Base-by-base conservation (phyloP, 169 alveolate genomes). In the Theileria orientalis region DNA sequence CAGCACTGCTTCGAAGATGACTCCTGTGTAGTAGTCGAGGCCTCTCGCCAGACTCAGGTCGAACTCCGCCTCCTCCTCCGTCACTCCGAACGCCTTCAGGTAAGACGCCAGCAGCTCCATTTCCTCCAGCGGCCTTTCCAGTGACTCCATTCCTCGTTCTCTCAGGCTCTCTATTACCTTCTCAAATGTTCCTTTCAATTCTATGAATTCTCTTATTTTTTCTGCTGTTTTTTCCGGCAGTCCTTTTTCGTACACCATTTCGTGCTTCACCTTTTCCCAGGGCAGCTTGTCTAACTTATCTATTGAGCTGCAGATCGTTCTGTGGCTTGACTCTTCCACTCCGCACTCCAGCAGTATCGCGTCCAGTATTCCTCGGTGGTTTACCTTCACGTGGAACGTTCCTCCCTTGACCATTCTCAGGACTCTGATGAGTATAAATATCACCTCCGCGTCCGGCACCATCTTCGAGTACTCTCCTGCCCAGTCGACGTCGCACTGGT, bases 401-500 rank as follows among this genome's bases (percentile, higher is more conserved):
- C 96, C 98, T 16, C 83, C 75, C 56, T 74, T 76, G 9, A 96
- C 90, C 19, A 72, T 49, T 21, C 84, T 73, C 66, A 97, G 85
- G 14, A 95, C 91, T 41, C 96, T 95, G 61, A 85, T 83, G 27
- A 96, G 91, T 13, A 97, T 93, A 72, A 83, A 83, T n/a, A 97
- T 72, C 42, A 96, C 94, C 90, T 97, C 99, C 35, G 98, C 95
- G 79, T 97, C 99, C 16, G 98, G 94, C 16, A 92, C 91, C 97
- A 96, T 92, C 23, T 75, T 66, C 23, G 93, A 96, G 88, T 90
- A 92, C 21, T 72, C 82, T 21, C 99, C 99, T 32, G 97, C 98
- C 62, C 95, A 94, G 87, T 97, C 99, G 67, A 96, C 92, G 83
- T 97, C 99, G 72, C 99, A 97, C 87, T 97, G 98, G 70, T 92